A percentile compares a stretch with the other conserved stretches of the same genome.
Conservation (phyloP, 2,329 filamentous ascomycete genomes). For the Xylaria arbuscula region DNA sequence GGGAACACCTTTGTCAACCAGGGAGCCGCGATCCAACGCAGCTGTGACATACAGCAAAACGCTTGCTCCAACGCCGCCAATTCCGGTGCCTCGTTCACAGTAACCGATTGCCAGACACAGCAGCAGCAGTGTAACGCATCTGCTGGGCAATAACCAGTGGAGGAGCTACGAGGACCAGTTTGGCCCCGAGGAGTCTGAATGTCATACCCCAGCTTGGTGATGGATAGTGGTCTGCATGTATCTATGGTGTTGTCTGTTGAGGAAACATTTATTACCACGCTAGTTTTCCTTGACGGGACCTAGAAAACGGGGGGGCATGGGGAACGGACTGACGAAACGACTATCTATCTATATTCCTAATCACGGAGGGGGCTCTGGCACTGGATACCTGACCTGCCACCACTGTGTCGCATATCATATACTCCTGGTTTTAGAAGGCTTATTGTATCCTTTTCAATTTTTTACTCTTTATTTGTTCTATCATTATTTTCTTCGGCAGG, state of each 20-base stretch:
- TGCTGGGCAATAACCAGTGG: constrained; percentile 28
- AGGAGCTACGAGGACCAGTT: constrained; percentile 5
- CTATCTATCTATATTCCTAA: constrained; percentile 37
- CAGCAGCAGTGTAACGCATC: constrained; percentile 43
- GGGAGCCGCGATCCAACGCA: constrained; percentile 66
- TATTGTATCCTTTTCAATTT: constrained; percentile 29
- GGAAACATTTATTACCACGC: constrained; percentile 14
- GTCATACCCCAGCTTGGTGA: constrained; percentile 20
- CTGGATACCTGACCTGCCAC: constrained; percentile 32
- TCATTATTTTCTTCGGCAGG: constrained; percentile 1
- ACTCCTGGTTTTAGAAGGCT: constrained; percentile 33
- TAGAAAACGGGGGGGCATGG: constrained; percentile 16
- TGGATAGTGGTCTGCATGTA: constrained; percentile 23
- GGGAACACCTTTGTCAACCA: constrained; percentile 67
- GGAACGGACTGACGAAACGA: constrained; percentile 10
- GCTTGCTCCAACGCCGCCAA: constrained; percentile 68
- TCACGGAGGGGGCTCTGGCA: constrained; percentile 26
- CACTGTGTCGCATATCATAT: constrained; percentile 27
- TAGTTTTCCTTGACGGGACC: constrained; percentile 23
- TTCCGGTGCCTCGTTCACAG: constrained; percentile 57
- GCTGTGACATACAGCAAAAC: constrained; percentile 73
- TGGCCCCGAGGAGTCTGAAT: constrained; percentile 13
- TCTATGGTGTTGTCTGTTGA: constrained; percentile 4
- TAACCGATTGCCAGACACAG: constrained; percentile 67
- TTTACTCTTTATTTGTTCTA: constrained; percentile 11